phyloP scores from a whole-genome alignment of 2,329 filamentous ascomycete species.

The Triangularia setosa region DNA sequence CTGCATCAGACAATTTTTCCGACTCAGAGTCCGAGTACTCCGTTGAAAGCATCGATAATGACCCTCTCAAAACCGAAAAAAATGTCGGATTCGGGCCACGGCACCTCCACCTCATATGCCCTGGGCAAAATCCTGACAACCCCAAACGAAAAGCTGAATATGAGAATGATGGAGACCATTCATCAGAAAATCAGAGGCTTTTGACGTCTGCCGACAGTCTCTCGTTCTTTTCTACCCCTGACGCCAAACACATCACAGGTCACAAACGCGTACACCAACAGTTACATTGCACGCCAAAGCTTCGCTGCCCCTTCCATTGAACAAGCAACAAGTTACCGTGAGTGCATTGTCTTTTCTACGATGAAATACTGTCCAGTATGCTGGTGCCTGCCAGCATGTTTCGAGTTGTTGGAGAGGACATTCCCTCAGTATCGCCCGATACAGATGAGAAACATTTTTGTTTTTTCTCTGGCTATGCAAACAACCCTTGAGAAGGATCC shows the following conservation, averaged over 20 bases:
- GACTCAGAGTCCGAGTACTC: background rate
- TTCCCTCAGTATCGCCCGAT: background rate
- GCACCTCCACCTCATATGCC: background rate
- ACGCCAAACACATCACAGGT: background rate
- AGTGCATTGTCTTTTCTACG: background rate
- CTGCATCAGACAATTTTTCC: background rate
- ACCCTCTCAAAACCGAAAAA: background rate
- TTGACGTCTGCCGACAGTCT: background rate
- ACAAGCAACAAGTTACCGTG: background rate
- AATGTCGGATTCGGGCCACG: background rate
- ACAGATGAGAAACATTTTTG: background rate
- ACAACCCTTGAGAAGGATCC: constrained; percentile 3
- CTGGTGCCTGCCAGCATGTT: background rate
- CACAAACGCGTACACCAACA: background rate
- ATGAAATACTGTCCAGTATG: background rate
- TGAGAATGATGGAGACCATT: background rate
- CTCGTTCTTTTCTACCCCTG: background rate
- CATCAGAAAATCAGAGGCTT: background rate
- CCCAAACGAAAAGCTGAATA: background rate
- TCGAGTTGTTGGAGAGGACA: background rate
- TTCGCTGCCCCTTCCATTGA: background rate
- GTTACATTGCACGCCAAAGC: background rate
- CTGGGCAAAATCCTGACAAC: constrained; percentile 7
- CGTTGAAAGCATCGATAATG: background rate
- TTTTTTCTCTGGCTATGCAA: background rate